phyloP scores from a whole-genome alignment of 306 rosid species.

The Arachis stenosperma region DNA sequence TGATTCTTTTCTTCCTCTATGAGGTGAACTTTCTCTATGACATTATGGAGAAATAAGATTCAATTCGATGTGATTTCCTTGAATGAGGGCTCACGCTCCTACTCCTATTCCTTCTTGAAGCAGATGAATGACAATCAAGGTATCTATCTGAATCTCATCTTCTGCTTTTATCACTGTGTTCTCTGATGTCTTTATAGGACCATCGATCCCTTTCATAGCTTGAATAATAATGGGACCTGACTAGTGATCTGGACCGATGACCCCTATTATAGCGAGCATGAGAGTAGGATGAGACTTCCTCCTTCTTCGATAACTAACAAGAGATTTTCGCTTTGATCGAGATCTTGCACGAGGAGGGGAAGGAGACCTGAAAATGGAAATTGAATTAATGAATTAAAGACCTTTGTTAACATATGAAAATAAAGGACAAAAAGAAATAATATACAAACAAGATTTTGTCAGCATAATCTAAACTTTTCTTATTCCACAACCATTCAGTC shows the following conservation, averaged over 20 bases:
- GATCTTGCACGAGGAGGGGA: no score
- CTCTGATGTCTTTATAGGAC: constrained; percentile 66
- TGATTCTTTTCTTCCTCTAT: constrained; percentile 60
- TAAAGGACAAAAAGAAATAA: neutral
- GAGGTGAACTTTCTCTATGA: constrained; percentile 65
- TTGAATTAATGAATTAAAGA: no score
- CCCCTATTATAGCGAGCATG: no score
- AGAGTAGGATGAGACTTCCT: no score
- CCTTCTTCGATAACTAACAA: no score
- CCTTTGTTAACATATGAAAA: no score
- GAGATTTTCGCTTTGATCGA: no score
- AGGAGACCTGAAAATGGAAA: no score
- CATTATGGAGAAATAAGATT: constrained; percentile 70
- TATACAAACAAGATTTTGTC: constrained; percentile 11
- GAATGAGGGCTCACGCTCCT: constrained; percentile 71
- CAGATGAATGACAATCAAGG: constrained; percentile 55
- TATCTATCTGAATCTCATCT: constrained; percentile 73
- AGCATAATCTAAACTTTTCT: neutral
- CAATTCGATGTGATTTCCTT: constrained; percentile 60
- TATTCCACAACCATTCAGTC: neutral
- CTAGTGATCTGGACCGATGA: no score
- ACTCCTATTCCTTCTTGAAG: constrained; percentile 69
- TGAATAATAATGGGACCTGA: no score
- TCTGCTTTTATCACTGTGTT: constrained; percentile 65
- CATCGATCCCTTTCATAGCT: constrained; percentile 49